Base-by-base conservation (phyloP, 73 alveolate species). In the Paramecium sonneborni region DNA sequence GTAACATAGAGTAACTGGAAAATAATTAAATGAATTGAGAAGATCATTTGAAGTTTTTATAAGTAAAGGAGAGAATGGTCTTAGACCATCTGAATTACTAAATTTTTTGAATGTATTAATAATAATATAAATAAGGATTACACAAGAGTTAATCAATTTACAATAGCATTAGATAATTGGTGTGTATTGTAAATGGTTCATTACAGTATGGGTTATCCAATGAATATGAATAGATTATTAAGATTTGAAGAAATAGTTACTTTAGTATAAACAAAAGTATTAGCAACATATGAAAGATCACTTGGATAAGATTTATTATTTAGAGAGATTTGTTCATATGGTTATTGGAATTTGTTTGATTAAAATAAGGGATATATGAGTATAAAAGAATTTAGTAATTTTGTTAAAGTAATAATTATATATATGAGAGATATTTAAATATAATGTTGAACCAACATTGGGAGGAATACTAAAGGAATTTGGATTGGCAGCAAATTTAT, bases 261-360 rank as follows among this genome's bases (percentile, higher is more conserved):
- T 30, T 24, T 79, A 44, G 55, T 79, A 6, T 21, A 21, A 43
- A 79, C 72, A 12, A 39, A 79, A 79, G 55, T 44, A 20, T 12
- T 79, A 11, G 90, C 90, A 41, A 79, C 90, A 5, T 79, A 43
- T 79, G 90, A 79, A 39, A 79, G 55, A 79, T 79, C 90, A 3
- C 43, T 79, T 20, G 90, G 90, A 8, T 46, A 79, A 44, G 76
- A 79, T 24, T 46, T 79, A 0, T 44, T 79, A 79, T 79, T 79
- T 44, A 20, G 55, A 79, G 90, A 79, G n/a, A 43, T 79, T n/a
- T 79, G 76, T 14, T 79, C 90, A 43, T 79, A 11, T 12, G 90
- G 76, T 14, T 79, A 43, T 46, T 79, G 90, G 90, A 44, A 79
- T 20, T 41, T 79, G 15, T 46, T 23, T 24, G 41, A 39, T 14